phyloP scores from a whole-genome alignment of 1,139 yeast genomes.

The Geotrichum fermentans region DNA sequence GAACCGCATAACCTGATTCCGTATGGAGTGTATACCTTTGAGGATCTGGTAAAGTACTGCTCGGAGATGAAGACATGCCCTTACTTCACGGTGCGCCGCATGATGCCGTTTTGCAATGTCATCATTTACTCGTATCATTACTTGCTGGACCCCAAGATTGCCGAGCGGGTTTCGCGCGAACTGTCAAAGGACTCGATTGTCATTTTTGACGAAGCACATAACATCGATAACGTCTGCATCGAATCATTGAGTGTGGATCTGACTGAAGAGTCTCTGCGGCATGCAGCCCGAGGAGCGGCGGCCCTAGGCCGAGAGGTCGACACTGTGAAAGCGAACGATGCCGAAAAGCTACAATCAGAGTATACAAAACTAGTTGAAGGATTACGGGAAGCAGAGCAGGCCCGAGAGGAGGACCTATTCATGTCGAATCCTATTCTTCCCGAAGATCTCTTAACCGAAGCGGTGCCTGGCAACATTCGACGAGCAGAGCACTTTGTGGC shows the following conservation, averaged over 20 bases:
- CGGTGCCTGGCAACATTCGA: conserved; percentile 93
- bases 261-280: conserved; percentile 76
- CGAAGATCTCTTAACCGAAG: conserved; percentile 79
- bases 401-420: conserved; percentile 71
- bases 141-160: conserved; percentile 91
- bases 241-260: conserved; percentile 87
- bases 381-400: conserved; percentile 68
- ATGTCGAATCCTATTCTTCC: conserved; percentile 87
- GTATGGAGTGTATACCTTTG: conserved; percentile 91
- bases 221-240: conserved; percentile 95
- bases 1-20: conserved; percentile 90
- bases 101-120: conserved; percentile 93
- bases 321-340: conserved; percentile 75
- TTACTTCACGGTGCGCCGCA: conserved; percentile 93
- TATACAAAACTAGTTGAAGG: conserved; percentile 90
- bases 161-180: conserved; percentile 90
- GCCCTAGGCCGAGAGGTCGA: conserved; percentile 70
- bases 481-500: conserved; percentile 96
- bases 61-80: conserved; percentile 82
- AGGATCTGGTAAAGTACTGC: conserved; percentile 70
- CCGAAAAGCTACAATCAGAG: conserved; percentile 79
- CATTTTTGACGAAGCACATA: conserved; percentile 97
- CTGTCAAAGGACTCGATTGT: conserved; percentile 88
- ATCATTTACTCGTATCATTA: conserved; percentile 95
- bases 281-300: conserved; percentile 77